Percentiles rank a stretch among this genome's conserved stretches.
These are phyloP conservation scores for Coemansia erecta DNA, from an alignment of 192 early-diverging fungal genomes.

Conservation along the genomic window DNA sequence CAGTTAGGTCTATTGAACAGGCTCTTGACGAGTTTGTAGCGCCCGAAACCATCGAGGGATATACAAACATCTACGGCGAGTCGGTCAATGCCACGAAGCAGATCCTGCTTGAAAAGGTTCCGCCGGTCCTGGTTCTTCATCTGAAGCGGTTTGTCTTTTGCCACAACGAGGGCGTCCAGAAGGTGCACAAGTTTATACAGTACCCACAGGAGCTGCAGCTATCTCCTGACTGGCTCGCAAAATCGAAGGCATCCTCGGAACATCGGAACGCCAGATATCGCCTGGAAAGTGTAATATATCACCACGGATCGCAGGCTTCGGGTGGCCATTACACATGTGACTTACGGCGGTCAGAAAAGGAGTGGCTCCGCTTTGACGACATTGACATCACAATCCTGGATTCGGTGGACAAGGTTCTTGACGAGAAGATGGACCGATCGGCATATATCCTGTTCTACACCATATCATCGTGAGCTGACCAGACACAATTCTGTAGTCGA, in stretches of 20 bases:
- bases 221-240: constrained; percentile 56
- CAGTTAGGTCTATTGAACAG: constrained; percentile 79
- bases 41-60: constrained; percentile 84
- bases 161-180: constrained; percentile 70
- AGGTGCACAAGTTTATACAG: constrained; percentile 80
- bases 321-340: constrained; percentile 99
- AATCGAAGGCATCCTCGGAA: constrained; percentile 10
- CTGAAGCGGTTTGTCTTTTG: constrained; percentile 92
- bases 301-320: constrained; percentile 82
- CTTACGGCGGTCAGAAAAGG: constrained; percentile 63
- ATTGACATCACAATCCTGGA: constrained; percentile 59
- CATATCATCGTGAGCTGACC: constrained; percentile 2
- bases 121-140: constrained; percentile 90
- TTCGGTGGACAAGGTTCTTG: constrained; percentile 33
- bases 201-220: constrained; percentile 66
- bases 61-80: constrained; percentile 36
- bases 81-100: constrained; percentile 77
- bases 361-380: constrained; percentile 95
- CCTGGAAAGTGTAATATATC: constrained; percentile 89
- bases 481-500: no score
- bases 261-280: constrained; percentile 58
- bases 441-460: constrained; percentile 55
- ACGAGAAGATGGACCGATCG: constrained; percentile 46
- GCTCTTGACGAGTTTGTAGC: constrained; percentile 76
- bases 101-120: constrained; percentile 73